Conservation (phyloP, 2,329 filamentous ascomycete genomes). For the Nannizziopsis barbatae region DNA sequence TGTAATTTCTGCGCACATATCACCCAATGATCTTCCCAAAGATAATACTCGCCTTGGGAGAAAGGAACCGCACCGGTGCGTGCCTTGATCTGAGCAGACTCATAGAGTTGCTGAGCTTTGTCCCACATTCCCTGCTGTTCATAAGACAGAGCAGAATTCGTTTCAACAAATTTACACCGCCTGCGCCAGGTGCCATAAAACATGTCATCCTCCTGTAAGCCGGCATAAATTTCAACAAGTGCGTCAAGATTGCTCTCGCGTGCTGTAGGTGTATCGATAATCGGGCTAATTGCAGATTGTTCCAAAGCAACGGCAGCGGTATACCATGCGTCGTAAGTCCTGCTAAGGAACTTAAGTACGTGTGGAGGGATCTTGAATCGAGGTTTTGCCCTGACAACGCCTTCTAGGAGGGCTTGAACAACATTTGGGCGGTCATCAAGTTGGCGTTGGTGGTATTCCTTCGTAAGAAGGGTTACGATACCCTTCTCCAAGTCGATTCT, state of each 20-base stretch:
- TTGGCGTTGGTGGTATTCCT: constrained; percentile 89
- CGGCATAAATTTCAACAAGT: constrained; percentile 82
- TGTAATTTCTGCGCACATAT: constrained; percentile 95
- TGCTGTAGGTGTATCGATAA: constrained; percentile 71
- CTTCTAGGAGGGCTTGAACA: constrained; percentile 81
- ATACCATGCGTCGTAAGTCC: constrained; percentile 95
- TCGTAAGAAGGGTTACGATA: constrained; percentile 79
- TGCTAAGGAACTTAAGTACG: constrained; percentile 87
- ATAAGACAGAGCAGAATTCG: constrained; percentile 90
- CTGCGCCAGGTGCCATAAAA: constrained; percentile 97
- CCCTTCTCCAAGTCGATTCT: constrained; percentile 81
- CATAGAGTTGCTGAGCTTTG: constrained; percentile 93
- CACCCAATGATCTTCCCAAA: constrained; percentile 99
- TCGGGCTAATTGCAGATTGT: constrained; percentile 71
- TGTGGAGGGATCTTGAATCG: constrained; percentile 89
- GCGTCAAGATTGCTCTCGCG: constrained; percentile 93
- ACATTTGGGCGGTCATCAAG: constrained; percentile 94
- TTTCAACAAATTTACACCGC: constrained; percentile 92
- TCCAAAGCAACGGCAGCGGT: constrained; percentile 85
- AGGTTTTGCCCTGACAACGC: constrained; percentile 70
- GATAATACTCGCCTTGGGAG: constrained; percentile 92
- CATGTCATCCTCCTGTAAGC: constrained; percentile 85
- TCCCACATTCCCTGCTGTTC: constrained; percentile 99
- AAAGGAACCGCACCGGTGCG: constrained; percentile 92
- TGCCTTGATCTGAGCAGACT: constrained; percentile 92